These are phyloP conservation scores for Lachnellula hyalina DNA, from an alignment of 2,329 filamentous ascomycete genomes.

Conservation along the genomic window DNA sequence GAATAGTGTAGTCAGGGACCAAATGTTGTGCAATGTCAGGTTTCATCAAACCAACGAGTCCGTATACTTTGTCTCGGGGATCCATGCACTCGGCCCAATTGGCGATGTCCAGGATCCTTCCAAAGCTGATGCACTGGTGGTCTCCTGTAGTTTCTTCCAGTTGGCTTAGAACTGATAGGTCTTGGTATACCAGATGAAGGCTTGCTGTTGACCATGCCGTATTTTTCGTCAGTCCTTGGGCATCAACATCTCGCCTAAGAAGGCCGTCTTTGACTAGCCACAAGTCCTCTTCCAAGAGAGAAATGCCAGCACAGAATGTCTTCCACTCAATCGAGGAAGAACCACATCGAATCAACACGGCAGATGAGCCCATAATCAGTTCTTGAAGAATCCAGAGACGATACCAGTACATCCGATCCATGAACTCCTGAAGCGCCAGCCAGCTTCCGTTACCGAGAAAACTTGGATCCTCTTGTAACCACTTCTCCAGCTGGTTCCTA, in stretches of 20 bases:
- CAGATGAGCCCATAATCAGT: slow-evolving; percentile 11
- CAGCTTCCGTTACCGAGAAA: slow-evolving; percentile 6
- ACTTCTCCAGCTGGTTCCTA: neutral
- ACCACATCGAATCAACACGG: slow-evolving; percentile 5
- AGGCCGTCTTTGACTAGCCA: slow-evolving; percentile 10
- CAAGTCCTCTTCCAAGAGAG: slow-evolving; percentile 6
- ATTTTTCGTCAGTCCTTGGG: neutral
- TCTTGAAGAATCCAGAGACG: slow-evolving; percentile 21
- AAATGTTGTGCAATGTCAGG: slow-evolving; percentile 2
- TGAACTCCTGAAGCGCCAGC: slow-evolving; percentile 7
- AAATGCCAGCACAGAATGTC: slow-evolving; percentile 9
- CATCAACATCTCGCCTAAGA: neutral
- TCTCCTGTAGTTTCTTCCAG: neutral
- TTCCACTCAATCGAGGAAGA: slow-evolving; percentile 4
- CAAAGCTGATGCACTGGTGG: neutral
- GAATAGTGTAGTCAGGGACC: slow-evolving; percentile 7
- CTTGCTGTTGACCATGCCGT: slow-evolving; percentile 5
- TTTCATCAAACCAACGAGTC: slow-evolving; percentile 15
- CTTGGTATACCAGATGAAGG: slow-evolving; percentile 10
- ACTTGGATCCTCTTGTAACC: slow-evolving; percentile 3
- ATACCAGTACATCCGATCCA: slow-evolving; percentile 14
- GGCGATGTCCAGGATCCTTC: slow-evolving; percentile 8
- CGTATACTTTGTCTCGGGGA: slow-evolving; percentile 18
- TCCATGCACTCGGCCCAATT: slow-evolving; percentile 5
- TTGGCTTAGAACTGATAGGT: slow-evolving; percentile 8